Evolutionary conservation across 139 green algal genomes (phyloP), one percentile per base, ranked within the genome.

Genomic region (Pleodorina starrii): DNA sequence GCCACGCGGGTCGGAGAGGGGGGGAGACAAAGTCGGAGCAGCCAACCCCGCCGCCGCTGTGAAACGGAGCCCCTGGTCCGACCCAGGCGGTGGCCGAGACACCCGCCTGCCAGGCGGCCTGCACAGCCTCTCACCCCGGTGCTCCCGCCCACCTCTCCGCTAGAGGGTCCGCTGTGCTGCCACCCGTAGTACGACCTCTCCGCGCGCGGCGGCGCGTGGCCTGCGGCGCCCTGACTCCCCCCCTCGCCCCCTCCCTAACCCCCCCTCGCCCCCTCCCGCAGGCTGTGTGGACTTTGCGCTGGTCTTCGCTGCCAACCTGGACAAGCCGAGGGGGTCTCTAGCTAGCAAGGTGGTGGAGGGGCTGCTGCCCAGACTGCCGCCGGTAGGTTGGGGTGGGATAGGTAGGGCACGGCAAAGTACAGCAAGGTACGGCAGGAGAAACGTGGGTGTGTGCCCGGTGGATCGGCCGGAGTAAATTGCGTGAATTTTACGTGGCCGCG

Each of bases 251-350:
- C n/a, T 10, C 63, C 3, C n/a, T 40, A 73, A 2, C 63, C n/a
- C 63, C 19, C 63, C n/a, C 63, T 73, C n/a, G 16, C 63, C 63
- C 12, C 21, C 60, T 23, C 36, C 38, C 25, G 59, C 42, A 86
- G 80, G 80, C n/a, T 48, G 46, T 19, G 42, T 86, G 29, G 80
- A 86, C 60, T 75, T 86, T 43, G 80, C 59, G 42, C 80, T 86
- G 42, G 38, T 86, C 0, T 86, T 86, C 59, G 59, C 35, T 10
- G 40, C 80, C 17, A 59, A 76, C 59, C 29, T 76, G 35, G 42
- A 75, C 25, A n/a, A n/a, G 23, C 32, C 35, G 21, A 59, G 44
- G 42, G 80, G 78, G 6, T 4, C n/a, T 5, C 80, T 86, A 36
- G 59, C 59, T 16, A 59, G 9, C 38, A 14, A 36, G 40, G 59